Evolutionary conservation across 192 early-diverging fungal species (phyloP).

Genomic region (Podila minutissima): DNA sequence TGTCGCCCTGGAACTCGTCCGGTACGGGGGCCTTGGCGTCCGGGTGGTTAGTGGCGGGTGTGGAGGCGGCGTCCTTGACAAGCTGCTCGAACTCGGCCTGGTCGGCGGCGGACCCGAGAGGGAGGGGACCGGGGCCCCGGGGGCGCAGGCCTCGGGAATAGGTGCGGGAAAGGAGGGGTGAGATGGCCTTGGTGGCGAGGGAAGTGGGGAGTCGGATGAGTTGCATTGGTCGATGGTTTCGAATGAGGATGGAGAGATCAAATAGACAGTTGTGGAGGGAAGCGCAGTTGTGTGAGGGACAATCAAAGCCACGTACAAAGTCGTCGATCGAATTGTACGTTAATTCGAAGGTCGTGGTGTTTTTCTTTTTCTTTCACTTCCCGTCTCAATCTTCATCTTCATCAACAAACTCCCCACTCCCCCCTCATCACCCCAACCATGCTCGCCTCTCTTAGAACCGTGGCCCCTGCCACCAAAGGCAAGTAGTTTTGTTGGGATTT

Average conservation of each 20-base stretch:
- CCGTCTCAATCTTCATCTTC: slow-evolving; percentile 5
- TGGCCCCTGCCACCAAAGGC: slow-evolving; percentile 47
- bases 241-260: not conserved
- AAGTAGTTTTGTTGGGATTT: slow-evolving; percentile 7
- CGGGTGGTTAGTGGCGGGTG: slow-evolving; percentile 50
- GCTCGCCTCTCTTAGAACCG: slow-evolving; percentile 35
- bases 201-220: not conserved
- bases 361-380: slow-evolving; percentile 2
- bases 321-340: not conserved
- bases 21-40: slow-evolving; percentile 58
- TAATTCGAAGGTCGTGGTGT: slow-evolving; percentile 1
- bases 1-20: slow-evolving; percentile 76
- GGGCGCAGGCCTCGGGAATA: slow-evolving; percentile 20
- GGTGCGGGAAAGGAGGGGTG: not conserved
- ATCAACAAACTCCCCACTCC: slow-evolving; percentile 9
- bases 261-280: not conserved
- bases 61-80: slow-evolving; percentile 56
- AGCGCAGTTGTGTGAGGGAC: not conserved
- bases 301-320: not conserved
- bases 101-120: slow-evolving; percentile 70
- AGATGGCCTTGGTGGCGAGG: not conserved
- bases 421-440: slow-evolving; percentile 23
- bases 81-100: slow-evolving; percentile 81
- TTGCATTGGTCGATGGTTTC: not conserved
- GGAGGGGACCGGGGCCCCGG: slow-evolving; percentile 68